Evolutionary conservation across 2,329 filamentous ascomycete genomes (phyloP).

Genomic region (Paecilomyces fulvus): DNA sequence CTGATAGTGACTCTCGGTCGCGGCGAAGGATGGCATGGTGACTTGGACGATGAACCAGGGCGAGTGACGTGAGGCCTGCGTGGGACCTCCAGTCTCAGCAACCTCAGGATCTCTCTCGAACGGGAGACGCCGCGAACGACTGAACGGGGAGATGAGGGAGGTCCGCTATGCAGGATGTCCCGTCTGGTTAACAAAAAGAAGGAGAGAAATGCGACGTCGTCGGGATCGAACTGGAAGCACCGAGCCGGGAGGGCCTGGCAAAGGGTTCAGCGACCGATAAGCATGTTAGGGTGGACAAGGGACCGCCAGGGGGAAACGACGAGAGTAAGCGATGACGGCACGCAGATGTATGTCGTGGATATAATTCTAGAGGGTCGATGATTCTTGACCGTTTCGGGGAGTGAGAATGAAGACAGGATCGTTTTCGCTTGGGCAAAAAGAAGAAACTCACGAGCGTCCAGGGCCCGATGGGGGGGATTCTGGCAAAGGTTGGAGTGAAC

Average conservation of each 20-base stretch:
- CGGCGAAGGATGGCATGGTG: constrained; percentile 32
- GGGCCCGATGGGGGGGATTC: not conserved
- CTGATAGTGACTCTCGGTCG: constrained; percentile 25
- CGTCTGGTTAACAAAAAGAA: not conserved
- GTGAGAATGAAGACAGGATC: not conserved
- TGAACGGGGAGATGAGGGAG: not conserved
- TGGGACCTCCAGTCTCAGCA: constrained; percentile 9
- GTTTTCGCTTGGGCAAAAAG: too few species aligned
- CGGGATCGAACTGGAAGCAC: constrained; percentile 9
- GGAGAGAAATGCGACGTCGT: constrained; percentile 3
- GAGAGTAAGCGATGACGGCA: not conserved
- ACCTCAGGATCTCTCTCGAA: not conserved
- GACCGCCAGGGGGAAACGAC: not conserved
- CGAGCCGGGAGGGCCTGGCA: constrained; percentile 16
- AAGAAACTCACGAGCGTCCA: not conserved
- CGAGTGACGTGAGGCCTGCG: constrained; percentile 24
- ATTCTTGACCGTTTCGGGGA: not conserved
- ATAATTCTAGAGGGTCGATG: not conserved
- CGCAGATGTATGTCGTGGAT: not conserved
- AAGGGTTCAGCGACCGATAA: constrained; percentile 16
- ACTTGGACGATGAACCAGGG: constrained; percentile 2
- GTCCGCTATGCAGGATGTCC: not conserved
- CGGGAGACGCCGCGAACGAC: not conserved
- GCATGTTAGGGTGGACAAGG: constrained; percentile 13
- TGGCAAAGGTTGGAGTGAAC: not conserved